Base-by-base conservation (phyloP, 2,329 filamentous ascomycete genomes). In the Fusarium sp. region DNA sequence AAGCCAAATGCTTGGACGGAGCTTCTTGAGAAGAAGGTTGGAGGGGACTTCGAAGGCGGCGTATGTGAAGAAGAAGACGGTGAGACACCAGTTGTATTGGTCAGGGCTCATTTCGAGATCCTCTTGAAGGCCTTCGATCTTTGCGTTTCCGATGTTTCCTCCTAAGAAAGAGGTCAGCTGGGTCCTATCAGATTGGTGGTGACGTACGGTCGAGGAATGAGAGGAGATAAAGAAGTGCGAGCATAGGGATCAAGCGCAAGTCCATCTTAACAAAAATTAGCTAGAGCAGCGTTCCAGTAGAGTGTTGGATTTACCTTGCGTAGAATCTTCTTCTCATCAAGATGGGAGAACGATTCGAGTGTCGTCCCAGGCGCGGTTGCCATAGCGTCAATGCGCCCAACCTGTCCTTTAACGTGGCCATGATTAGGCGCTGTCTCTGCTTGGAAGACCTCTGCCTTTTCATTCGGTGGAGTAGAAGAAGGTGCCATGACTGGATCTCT, bases 31-130 rank as follows among this genome's bases (percentile, higher is more conserved):
- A 10, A 95, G 80, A 14, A 95, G 79, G 74, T 96, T 96, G 58
- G 90, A 93, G n/a, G 92, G 82, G 0, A 91, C 87, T 76, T 95
- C 92, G 68, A 93, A 93, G 22, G 91, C 83, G 4, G 91, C 85
- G 76, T 96, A 97, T 3, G 91, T 78, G 68, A 95, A 88, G 83
- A 95, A 96, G 83, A 97, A 96, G 65, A 94, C 87, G 7, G 84
- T 85, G 8, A 91, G 83, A 51, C 88, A 86, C 74, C 88, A 84
- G 78, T 94, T 94, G 80, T 94, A 96, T 76, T 94, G 86, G 60
- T 88, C 84, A 7, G 86, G 78, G 0, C 85, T 86, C 83, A 94
- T 88, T 16, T 84, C 66, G 18, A 87, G 76, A 57, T 86, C 83
- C 61, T 88, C 81, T 45, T 84, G 81, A 1, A 88, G 79, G 3